Evolutionary conservation across 148 eudicot genomes (phyloP), one percentile per base, ranked within the genome.

Genomic region (Gaultheria prostrata): DNA sequence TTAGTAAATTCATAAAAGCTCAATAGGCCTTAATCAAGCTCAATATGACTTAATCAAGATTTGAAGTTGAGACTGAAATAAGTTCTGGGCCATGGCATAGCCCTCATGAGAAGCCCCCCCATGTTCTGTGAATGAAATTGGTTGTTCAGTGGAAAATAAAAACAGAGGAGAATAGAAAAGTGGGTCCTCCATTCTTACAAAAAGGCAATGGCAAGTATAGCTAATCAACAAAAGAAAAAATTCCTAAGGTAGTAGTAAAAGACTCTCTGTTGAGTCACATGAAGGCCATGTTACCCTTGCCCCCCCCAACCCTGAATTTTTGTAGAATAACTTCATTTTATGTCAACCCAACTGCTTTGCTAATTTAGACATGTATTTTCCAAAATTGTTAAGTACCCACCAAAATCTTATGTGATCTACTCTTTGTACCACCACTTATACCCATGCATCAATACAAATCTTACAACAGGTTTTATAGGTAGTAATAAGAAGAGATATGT

Each of bases 51-150:
- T 20, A 50, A 81, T 70, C 49, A 28, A 69, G 69, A 73, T 39
- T 80, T 17, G n/a, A 50, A 81, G 10, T 8, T 80, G 45, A 74
- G 74, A 20, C 50, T 74, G 86, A 83, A 82, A 46, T 39, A 39
- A 39, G 69, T 69, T 69, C 43, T 76, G 87, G 90, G 83, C 90
- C 89, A 67, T 28, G 59, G 86, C 43, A 24, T 15, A 32, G 70
- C 45, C 53, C 80, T 2, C 6, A 76, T 77, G 26, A 48, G 83
- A 71, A 50, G 76, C 87, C 49, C 59, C 73, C 87, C 83, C 91
- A 89, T 87, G 90, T 89, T 89, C 91, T 83, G 81, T 83, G 89
- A 83, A 77, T 45, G 85, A 81, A 74, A 83, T 81, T 83, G 75
- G 85, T 30, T 83, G 80, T 8, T 57, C 79, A 30, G 72, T n/a